Evolutionary conservation across 768 basidiomycete genomes (phyloP).

Genomic region (Kwoniella dejecticola): DNA sequence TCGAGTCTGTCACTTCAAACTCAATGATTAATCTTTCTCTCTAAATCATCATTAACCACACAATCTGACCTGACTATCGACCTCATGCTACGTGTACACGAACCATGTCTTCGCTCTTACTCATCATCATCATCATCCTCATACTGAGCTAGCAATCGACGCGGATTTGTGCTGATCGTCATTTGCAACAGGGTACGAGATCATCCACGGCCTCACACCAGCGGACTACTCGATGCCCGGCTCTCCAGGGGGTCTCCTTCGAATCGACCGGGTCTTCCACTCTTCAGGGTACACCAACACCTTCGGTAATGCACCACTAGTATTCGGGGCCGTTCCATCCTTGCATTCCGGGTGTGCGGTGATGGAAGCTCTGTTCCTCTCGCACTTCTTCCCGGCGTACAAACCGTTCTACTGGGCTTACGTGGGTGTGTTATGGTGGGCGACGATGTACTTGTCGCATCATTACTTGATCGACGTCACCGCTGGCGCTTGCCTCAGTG

Average conservation of each 20-base stretch:
- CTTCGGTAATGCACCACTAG: slow-evolving; percentile 85
- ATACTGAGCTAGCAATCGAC: slow-evolving; percentile 42
- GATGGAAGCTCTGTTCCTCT: slow-evolving; percentile 86
- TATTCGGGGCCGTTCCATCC: slow-evolving; percentile 95
- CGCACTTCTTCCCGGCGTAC: slow-evolving; percentile 86
- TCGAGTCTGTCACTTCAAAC: too few relatives aligned
- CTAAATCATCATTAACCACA: too few relatives aligned
- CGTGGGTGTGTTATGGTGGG: slow-evolving; percentile 87
- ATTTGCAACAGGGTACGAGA: slow-evolving; percentile 75
- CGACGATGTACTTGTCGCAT: slow-evolving; percentile 97
- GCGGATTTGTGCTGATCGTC: neutral
- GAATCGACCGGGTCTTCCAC: slow-evolving; percentile 87
- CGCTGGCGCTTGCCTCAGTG: slow-evolving; percentile 86
- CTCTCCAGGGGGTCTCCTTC: slow-evolving; percentile 86
- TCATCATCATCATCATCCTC: neutral
- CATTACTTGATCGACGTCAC: slow-evolving; percentile 99
- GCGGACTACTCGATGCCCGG: slow-evolving; percentile 90
- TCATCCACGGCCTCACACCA: slow-evolving; percentile 92
- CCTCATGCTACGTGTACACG: too few relatives aligned
- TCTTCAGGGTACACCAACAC: slow-evolving; percentile 71
- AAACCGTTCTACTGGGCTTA: slow-evolving; percentile 74
- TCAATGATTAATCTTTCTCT: too few relatives aligned
- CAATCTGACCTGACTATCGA: too few relatives aligned
- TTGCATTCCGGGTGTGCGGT: slow-evolving; percentile 89
- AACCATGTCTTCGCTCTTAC: neutral